Evolutionary conservation across 2,329 filamentous ascomycete species (phyloP).

Genomic region (Sclerotinia trifoliorum): DNA sequence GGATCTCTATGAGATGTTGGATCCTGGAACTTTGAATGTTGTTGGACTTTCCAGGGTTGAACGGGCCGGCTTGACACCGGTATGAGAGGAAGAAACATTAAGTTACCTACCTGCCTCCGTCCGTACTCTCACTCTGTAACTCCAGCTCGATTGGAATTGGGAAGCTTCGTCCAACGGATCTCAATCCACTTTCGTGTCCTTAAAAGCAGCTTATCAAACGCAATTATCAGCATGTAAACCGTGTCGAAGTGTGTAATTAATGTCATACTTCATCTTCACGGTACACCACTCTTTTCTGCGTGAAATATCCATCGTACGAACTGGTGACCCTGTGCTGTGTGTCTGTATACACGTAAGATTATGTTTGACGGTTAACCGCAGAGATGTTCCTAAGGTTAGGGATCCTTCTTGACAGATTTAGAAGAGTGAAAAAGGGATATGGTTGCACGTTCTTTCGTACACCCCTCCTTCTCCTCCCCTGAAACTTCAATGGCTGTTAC

Average conservation of each 20-base stretch:
- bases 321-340: not conserved
- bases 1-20: not conserved
- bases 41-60: not conserved
- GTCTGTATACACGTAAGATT: not conserved
- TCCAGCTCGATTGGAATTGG: not conserved
- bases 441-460: not conserved
- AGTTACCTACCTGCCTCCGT: too few relatives aligned
- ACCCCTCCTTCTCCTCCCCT: not conserved
- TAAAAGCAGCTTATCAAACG: not conserved
- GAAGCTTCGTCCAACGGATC: conserved; percentile 11
- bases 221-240: not conserved
- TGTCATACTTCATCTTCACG: not conserved
- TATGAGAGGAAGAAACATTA: conserved; percentile 6
- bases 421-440: not conserved
- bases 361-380: conserved; percentile 3
- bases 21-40: too few relatives aligned
- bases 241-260: not conserved
- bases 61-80: not conserved
- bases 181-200: not conserved
- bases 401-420: not conserved
- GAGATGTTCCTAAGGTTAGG: not conserved
- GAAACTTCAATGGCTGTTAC: not conserved
- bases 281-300: conserved; percentile 9
- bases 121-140: too few relatives aligned
- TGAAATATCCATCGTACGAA: not conserved